Evolutionary conservation across 192 early-diverging fungal species (phyloP), one percentile per base, ranked within the genome.

Genomic region (Coemansia sp.): DNA sequence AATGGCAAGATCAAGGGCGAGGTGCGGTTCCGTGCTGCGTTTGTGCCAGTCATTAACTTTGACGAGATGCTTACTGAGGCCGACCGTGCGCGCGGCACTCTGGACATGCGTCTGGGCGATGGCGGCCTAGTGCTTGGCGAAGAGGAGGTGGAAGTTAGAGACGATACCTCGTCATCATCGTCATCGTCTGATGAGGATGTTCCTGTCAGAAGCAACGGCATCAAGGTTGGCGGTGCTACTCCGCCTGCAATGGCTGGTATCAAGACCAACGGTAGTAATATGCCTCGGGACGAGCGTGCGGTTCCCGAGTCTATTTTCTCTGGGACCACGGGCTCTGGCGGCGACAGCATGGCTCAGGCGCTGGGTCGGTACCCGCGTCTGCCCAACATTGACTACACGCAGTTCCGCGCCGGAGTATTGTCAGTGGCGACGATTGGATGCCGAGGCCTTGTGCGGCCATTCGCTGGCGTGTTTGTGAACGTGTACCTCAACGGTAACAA

Each of bases 1-100:
- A 86, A 88, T 31, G 87, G 88, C 55, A 81, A 83, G 43, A 72
- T 65, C 57, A 89, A 88, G 72, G 90, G 90, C 44, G 83, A 87
- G 27, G 68, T 91, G n/a, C 65, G 86, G 41, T 88, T 88, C 79
- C 76, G 79, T 13, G 82, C 87, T 4, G 78, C 85, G 36, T 90
- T 92, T 74, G 71, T 80, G 63, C 87, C 90, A 0, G 79, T 72
- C n/a, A 84, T 86, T 62, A 84, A 80, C 71, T 79, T 86, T 79
- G 81, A 86, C 67, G 79, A 80, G 4, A 78, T 78, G 75, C 72
- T 83, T 27, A 50, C 83, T 69, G 77, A 81, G 47, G 67, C 79
- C 69, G 71, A 79, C 11, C 64, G 64, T 15, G 71, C 73, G 16
- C 73, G 72, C 38, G 81, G 75, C 29, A 76, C 60, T 53, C 53